Percentiles rank a stretch among this genome's conserved stretches.
Evolutionary conservation across 495 filamentous ascomycete species (phyloP).

Genomic region (Penicillium maclennaniae): DNA sequence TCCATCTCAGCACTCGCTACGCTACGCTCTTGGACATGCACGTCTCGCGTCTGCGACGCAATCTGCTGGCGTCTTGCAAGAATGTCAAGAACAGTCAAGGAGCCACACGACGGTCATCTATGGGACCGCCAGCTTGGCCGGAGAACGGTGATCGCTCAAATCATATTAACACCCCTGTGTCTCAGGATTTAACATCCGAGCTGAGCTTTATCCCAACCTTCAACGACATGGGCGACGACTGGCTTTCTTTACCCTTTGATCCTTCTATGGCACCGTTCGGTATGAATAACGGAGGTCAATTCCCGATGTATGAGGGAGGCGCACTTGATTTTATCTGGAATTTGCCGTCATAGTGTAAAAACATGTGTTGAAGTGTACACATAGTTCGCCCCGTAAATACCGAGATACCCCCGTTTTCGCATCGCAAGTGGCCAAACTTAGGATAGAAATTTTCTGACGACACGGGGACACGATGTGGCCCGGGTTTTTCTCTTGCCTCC

Average conservation of each 20-base stretch:
- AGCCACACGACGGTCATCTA: constrained; percentile 25
- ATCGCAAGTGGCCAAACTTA: not conserved
- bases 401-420: not conserved
- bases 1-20: constrained; percentile 50
- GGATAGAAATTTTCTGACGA: not conserved
- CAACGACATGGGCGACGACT: constrained; percentile 45
- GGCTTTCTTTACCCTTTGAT: constrained; percentile 52
- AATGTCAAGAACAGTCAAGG: constrained; percentile 22
- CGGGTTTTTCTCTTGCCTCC: constrained; percentile 11
- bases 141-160: constrained; percentile 23
- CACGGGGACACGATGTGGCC: constrained; percentile 2
- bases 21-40: constrained; percentile 49
- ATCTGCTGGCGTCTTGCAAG: constrained; percentile 39
- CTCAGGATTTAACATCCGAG: constrained; percentile 31
- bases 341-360: constrained; percentile 28
- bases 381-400: not conserved
- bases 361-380: not conserved
- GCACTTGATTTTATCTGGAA: constrained; percentile 52
- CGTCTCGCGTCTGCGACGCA: constrained; percentile 41
- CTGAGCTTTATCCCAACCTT: constrained; percentile 33
- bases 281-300: constrained; percentile 39
- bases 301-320: constrained; percentile 49
- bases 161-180: constrained; percentile 17
- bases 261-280: constrained; percentile 53
- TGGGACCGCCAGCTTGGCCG: constrained; percentile 29